Evolutionary conservation across 768 basidiomycete species (phyloP).

Genomic region (Neoboletus magnificus): DNA sequence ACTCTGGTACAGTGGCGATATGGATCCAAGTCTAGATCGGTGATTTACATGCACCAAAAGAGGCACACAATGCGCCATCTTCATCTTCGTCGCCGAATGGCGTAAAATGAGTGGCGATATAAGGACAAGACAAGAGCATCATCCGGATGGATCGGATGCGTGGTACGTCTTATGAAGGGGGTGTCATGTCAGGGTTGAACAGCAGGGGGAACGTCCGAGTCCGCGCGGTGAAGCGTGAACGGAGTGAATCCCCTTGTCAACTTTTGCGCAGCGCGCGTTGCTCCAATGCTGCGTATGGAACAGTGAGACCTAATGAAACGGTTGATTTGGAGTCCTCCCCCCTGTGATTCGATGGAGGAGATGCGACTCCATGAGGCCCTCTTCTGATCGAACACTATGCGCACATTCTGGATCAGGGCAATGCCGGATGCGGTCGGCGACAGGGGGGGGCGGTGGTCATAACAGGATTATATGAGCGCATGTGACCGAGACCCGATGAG

Average conservation of each 20-base stretch:
- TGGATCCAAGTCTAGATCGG: no score
- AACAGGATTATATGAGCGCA: neutral
- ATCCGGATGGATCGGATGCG: neutral
- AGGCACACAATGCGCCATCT: neutral
- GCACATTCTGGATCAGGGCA: neutral
- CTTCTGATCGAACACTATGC: neutral
- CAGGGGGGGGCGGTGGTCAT: neutral
- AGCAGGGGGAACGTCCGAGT: neutral
- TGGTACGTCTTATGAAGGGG: constrained; percentile 3
- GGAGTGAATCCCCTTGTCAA: neutral
- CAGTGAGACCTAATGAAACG: neutral
- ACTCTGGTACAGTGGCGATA: neutral
- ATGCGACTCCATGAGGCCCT: neutral
- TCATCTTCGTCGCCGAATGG: neutral
- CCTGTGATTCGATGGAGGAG: neutral
- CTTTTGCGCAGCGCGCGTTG: neutral
- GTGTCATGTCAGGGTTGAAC: neutral
- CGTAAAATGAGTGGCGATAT: neutral
- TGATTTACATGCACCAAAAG: no score
- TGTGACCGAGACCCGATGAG: neutral
- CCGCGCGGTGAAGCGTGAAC: neutral
- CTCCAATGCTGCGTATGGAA: neutral
- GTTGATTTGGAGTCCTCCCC: neutral
- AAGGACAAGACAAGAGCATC: neutral
- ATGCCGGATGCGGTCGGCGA: constrained; percentile 2